Conservation (phyloP, 371 early-diverging fungal genomes). For the Saksenaea oblongispora region DNA sequence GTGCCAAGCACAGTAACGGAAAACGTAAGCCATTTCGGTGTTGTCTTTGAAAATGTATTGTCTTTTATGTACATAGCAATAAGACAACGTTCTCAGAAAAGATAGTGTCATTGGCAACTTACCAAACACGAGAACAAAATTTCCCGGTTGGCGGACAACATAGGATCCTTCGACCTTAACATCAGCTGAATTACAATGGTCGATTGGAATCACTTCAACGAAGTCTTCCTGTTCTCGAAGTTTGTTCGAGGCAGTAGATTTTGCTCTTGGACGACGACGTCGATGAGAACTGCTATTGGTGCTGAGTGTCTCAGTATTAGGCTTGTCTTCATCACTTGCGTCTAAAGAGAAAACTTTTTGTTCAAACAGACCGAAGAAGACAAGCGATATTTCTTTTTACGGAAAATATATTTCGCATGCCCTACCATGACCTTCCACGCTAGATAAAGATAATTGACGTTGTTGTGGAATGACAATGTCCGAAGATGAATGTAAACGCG, state of each 20-base stretch:
- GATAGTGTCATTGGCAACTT: background rate
- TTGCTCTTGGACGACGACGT: constrained; percentile 16
- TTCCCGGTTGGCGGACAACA: constrained; percentile 38
- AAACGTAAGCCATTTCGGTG: constrained; percentile 85
- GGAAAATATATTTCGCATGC: background rate
- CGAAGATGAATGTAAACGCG: constrained; percentile 14
- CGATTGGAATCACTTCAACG: constrained; percentile 33
- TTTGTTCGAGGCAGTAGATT: constrained; percentile 25
- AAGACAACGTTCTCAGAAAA: background rate
- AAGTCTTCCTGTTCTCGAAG: constrained; percentile 22
- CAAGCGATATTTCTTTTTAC: background rate
- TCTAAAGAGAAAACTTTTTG: background rate
- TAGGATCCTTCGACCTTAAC: constrained; percentile 31
- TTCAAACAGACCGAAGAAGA: background rate
- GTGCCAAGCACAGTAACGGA: constrained; percentile 57
- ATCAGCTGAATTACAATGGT: constrained; percentile 29
- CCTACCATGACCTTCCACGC: background rate
- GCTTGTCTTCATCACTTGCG: background rate
- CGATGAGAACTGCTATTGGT: background rate
- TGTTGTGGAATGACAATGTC: constrained; percentile 20
- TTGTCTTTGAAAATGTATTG: constrained; percentile 88
- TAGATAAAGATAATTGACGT: constrained; percentile 15
- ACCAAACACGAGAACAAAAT: constrained; percentile 47
- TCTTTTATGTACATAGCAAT: constrained; percentile 43
- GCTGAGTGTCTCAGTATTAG: background rate